These are phyloP conservation scores for Dacryopinax primogenitus DNA, from an alignment of 768 basidiomycete genomes.

Conservation along the genomic window DNA sequence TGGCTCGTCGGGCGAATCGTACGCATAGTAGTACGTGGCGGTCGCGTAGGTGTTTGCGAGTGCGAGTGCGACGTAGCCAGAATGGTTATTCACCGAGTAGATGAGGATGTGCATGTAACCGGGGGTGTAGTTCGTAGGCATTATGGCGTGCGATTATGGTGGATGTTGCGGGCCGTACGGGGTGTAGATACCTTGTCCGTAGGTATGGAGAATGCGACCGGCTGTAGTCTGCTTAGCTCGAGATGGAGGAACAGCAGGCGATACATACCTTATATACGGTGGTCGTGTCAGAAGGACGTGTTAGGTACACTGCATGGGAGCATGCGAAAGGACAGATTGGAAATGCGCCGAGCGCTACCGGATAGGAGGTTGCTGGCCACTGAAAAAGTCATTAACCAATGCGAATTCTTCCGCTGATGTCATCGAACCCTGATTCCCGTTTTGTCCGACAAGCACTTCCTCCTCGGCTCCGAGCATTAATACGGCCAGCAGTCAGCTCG, in stretches of 20 bases:
- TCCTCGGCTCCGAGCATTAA: not conserved
- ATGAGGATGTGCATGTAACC: not conserved
- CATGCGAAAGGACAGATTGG: not conserved
- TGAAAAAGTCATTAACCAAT: not conserved
- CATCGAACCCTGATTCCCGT: constrained; percentile 7
- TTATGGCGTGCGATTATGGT: not conserved
- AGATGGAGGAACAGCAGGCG: not conserved
- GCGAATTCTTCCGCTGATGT: not conserved
- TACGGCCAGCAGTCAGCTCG: not conserved
- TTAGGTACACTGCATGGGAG: not conserved
- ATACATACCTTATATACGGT: constrained; percentile 6
- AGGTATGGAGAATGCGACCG: not conserved
- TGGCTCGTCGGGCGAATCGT: not conserved
- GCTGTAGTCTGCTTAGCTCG: not conserved
- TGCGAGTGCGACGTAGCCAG: constrained; percentile 1
- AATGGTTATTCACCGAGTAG: not conserved
- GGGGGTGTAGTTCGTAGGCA: not conserved
- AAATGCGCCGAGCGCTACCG: not conserved
- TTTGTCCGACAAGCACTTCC: not conserved
- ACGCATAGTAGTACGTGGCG: not conserved
- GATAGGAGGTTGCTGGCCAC: not conserved
- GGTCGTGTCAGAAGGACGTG: not conserved
- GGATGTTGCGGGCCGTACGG: not conserved
- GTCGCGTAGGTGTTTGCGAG: not conserved
- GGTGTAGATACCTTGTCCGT: not conserved